Percentiles rank a stretch among this genome's conserved stretches.
Evolutionary conservation across 1,284 basidiomycete genomes (phyloP).

Genomic region (Coriolopsis trogii): DNA sequence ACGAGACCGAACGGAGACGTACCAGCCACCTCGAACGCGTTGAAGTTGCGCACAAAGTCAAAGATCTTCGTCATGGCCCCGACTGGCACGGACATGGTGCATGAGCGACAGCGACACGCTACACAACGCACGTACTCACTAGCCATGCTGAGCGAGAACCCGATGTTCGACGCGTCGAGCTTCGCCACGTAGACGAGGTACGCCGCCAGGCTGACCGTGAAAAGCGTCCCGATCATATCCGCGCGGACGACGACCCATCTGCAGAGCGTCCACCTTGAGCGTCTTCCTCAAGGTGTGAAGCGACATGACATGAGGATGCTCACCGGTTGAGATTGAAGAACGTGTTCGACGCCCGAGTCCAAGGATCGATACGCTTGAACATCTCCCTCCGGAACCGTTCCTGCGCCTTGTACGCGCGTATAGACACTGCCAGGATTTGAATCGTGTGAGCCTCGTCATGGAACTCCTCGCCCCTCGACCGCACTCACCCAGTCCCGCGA

Average conservation of each 20-base stretch:
- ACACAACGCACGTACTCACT: conserved; percentile 28
- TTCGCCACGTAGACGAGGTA: conserved; percentile 51
- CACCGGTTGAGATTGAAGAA: conserved; percentile 56
- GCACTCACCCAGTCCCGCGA: conserved; percentile 60
- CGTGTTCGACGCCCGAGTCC: conserved; percentile 44
- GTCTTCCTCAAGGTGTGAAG: neutral
- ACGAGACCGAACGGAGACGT: conserved; percentile 14
- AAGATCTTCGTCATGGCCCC: conserved; percentile 59
- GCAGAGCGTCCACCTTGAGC: conserved; percentile 11
- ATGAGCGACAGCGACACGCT: neutral
- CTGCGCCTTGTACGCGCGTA: conserved; percentile 58
- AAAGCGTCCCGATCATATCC: conserved; percentile 50
- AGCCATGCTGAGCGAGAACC: conserved; percentile 53
- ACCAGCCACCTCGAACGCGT: conserved; percentile 62
- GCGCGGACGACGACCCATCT: conserved; percentile 61
- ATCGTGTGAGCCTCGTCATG: neutral
- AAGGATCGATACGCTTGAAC: conserved; percentile 46
- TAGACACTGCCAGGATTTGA: conserved; percentile 44
- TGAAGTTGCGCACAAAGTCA: conserved; percentile 53
- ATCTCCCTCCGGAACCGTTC: conserved; percentile 44
- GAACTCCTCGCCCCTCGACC: no score
- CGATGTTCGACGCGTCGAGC: conserved; percentile 45
- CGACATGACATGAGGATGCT: neutral
- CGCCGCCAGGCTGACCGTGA: conserved; percentile 51
- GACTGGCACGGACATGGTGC: conserved; percentile 33